Evolutionary conservation across 106 monocot species (phyloP).

Genomic region (Dendrobium chrysotoxum): DNA sequence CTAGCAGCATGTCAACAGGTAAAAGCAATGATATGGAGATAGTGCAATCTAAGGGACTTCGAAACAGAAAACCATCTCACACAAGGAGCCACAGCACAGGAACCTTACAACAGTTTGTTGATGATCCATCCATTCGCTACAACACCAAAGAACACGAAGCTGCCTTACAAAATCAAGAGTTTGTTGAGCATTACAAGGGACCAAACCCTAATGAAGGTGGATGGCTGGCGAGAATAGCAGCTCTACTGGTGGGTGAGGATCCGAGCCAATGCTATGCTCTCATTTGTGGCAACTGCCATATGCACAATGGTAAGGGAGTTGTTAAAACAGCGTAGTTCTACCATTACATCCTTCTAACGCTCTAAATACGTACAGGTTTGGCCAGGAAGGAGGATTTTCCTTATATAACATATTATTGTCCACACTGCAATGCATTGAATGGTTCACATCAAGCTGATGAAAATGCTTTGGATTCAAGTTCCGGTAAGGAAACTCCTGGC

Average conservation of each 20-base stretch:
- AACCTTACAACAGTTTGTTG: slow-evolving; percentile 9
- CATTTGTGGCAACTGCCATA: slow-evolving; percentile 78
- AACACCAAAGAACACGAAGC: slow-evolving; percentile 24
- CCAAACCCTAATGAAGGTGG: slow-evolving; percentile 42
- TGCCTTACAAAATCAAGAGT: slow-evolving; percentile 20
- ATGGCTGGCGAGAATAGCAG: slow-evolving; percentile 70
- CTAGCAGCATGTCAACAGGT: slow-evolving; percentile 3
- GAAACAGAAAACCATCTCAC: slow-evolving; percentile 54
- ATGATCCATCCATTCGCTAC: slow-evolving; percentile 16
- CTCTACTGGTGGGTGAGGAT: slow-evolving; percentile 86
- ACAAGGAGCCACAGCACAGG: slow-evolving; percentile 28
- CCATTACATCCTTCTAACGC: background rate
- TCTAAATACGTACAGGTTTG: slow-evolving; percentile 43
- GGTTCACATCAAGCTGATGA: slow-evolving; percentile 44
- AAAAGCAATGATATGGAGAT: slow-evolving; percentile 48
- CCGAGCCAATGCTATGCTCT: slow-evolving; percentile 86
- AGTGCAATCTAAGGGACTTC: slow-evolving; percentile 41
- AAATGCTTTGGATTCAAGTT: slow-evolving; percentile 13
- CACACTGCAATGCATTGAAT: slow-evolving; percentile 76
- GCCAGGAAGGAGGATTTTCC: slow-evolving; percentile 89
- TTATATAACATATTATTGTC: slow-evolving; percentile 85
- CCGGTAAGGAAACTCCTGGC: slow-evolving; percentile 15
- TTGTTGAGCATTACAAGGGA: slow-evolving; percentile 50
- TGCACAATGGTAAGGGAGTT: slow-evolving; percentile 60
- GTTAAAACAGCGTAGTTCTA: background rate